Evolutionary conservation across 345 rosid genomes (phyloP).

Genomic region (Gossypium sturtianum): DNA sequence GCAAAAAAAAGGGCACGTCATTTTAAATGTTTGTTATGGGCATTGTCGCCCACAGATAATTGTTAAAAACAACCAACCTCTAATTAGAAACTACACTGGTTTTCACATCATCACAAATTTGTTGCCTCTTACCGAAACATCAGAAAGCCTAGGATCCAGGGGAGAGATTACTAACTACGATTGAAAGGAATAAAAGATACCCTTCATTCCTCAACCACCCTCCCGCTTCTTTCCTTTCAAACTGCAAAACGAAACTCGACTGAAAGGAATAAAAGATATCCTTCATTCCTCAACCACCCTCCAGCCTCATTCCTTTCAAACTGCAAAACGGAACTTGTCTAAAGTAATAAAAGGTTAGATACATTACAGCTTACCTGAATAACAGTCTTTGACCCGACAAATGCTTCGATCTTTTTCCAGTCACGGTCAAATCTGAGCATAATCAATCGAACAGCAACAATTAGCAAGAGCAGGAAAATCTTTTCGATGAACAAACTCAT

Average conservation of each 20-base stretch:
- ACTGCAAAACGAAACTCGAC: not conserved
- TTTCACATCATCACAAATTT: not conserved
- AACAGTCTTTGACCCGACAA: slow-evolving; percentile 80
- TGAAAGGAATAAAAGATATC: not conserved
- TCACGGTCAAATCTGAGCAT: slow-evolving; percentile 75
- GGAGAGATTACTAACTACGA: not conserved
- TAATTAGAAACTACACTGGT: not conserved
- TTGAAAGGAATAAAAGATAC: not conserved
- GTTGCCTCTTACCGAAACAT: not conserved
- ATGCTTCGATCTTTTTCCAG: slow-evolving; percentile 93
- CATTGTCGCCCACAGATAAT: not conserved
- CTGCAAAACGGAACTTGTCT: not conserved
- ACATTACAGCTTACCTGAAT: slow-evolving; percentile 51
- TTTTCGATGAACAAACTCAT: not conserved
- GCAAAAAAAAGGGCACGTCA: not conserved
- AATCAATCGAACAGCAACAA: not conserved
- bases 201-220: not conserved
- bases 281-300: not conserved
- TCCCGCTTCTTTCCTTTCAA: not conserved
- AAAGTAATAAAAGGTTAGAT: not conserved
- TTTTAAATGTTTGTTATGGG: not conserved
- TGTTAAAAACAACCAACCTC: not conserved
- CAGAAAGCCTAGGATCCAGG: not conserved
- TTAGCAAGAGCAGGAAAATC: not conserved
- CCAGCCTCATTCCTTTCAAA: not conserved